Evolutionary conservation across 768 basidiomycete species (phyloP).

Genomic region (Lentinula lateritia): DNA sequence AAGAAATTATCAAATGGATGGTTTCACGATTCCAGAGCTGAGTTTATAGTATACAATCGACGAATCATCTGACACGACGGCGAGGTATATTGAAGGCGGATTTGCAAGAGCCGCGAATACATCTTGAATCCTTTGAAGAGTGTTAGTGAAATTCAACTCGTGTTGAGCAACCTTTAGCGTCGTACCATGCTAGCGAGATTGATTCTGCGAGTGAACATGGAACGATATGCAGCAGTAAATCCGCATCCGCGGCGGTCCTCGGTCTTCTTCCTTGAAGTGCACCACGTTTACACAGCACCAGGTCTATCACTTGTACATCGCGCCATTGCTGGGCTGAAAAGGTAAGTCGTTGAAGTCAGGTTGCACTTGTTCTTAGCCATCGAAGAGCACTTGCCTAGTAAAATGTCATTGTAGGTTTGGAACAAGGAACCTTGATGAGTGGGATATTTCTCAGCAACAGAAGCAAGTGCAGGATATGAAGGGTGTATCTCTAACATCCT

Average conservation of each 20-base stretch:
- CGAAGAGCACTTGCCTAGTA: constrained; percentile 39
- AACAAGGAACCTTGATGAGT: constrained; percentile 54
- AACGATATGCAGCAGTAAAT: constrained; percentile 44
- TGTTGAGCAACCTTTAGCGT: constrained; percentile 10
- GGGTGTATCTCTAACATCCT: background rate
- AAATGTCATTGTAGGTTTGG: constrained; percentile 72
- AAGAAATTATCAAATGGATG: constrained; percentile 15
- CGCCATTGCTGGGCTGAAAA: constrained; percentile 67
- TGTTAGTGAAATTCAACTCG: background rate
- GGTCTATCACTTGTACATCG: constrained; percentile 57
- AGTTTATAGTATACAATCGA: constrained; percentile 85
- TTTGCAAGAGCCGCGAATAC: constrained; percentile 49
- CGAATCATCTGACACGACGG: constrained; percentile 71
- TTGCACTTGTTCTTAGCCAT: background rate
- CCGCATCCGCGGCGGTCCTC: constrained; percentile 38
- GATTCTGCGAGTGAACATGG: constrained; percentile 68
- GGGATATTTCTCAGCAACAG: constrained; percentile 55
- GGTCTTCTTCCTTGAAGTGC: constrained; percentile 57
- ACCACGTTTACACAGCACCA: constrained; percentile 43
- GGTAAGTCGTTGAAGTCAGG: background rate
- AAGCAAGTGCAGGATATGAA: background rate
- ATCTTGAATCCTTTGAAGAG: constrained; percentile 42
- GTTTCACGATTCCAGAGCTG: constrained; percentile 72
- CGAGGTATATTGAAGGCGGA: constrained; percentile 54
- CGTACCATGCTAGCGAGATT: constrained; percentile 56